Evolutionary conservation across 345 rosid species (phyloP), one percentile per base, ranked within the genome.

Genomic region (Durio zibethinus): DNA sequence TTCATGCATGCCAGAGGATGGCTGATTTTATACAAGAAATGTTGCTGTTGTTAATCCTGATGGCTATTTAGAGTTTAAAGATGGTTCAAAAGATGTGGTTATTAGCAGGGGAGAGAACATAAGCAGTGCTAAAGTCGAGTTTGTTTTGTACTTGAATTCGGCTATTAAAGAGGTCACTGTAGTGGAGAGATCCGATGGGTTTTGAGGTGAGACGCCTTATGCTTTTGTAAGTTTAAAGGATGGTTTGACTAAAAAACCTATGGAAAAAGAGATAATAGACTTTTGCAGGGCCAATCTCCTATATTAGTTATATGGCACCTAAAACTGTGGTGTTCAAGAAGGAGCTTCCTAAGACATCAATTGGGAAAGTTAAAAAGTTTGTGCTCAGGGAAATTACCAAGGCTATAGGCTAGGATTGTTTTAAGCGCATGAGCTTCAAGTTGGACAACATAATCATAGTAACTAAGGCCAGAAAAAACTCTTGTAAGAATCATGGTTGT

Each of bases 21-120:
- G 88, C 0, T 84, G 87, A 86, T 79, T 83, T 27, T n/a, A 33
- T 1, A 78, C 81, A 0, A 85, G 88, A 7, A 86, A 85, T 3
- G 75, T 81, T 2, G 88, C 84, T 4, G 89, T 86, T 4, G 72
- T 80, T 18, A 85, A 87, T 73, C 82, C 70, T 0, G 88, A 87
- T 20, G 86, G 88, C 2, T 83, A 87, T 77, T 9, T 84, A 43
- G 85, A 86, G 75, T 66, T 84, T 3, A 86, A 77, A 80, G 86
- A 84, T 74, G 33, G 89, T 47, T 84, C 82, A 0, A 74, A 88
- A 63, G 90, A 88, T 67, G 83, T 89, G 31, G 87, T 89, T 33
- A 87, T 89, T 42, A 85, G 89, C 0, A 89, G 91, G 8, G 93
- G 91, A 4, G 91, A 90, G 73, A 90, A 88, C 68, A 87, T 90